Evolutionary conservation across 2,329 filamentous ascomycete species (phyloP), one percentile per base, ranked within the genome.

Genomic region (Exophiala lecanii-corni): DNA sequence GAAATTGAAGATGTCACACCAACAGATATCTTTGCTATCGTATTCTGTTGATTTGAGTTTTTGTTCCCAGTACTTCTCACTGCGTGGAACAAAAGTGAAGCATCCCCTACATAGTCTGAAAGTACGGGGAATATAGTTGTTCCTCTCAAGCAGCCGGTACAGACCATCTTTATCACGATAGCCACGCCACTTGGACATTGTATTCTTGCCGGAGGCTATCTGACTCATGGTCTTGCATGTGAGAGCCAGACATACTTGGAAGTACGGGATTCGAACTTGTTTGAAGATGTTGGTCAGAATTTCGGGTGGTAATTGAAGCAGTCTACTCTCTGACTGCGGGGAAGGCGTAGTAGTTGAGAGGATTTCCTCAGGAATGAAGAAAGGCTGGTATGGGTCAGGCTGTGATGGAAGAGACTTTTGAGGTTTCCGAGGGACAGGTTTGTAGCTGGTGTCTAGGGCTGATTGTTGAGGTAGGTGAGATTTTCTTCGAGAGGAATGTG

Each of bases 161-260:
- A 53, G 42, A n/a, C 45, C 44, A 30, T 46, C 45, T 32, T 53
- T 53, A 39, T 53, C 50, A 5, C 48, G 41, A 16, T 43, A 49
- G 16, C 50, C 50, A 12, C 50, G 50, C 50, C 50, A 53, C 2
- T 39, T 36, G 3, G 48, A 20, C 39, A 53, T 40, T 23, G 26
- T 17, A 19, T 42, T 30, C 26, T 36, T 39, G 3, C 38, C 32
- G 16, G 18, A 30, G 2, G 50, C 50, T 10, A 53, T 20, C 5
- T 31, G 39, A 6, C 36, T 43, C 33, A 50, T 39, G 13, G 36
- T 36, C 37, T 53, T 53, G 44, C 50, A 53, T 9, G 48, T 53
- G 26, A 53, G 35, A 1, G 44, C 50, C 5, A 53, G 36, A 9
- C 40, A 47, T 26, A 53, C 42, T 26, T 53, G 50, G 32, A 46